Evolutionary conservation across 2,329 filamentous ascomycete genomes (phyloP).

Genomic region (Botryosphaeria agaves): DNA sequence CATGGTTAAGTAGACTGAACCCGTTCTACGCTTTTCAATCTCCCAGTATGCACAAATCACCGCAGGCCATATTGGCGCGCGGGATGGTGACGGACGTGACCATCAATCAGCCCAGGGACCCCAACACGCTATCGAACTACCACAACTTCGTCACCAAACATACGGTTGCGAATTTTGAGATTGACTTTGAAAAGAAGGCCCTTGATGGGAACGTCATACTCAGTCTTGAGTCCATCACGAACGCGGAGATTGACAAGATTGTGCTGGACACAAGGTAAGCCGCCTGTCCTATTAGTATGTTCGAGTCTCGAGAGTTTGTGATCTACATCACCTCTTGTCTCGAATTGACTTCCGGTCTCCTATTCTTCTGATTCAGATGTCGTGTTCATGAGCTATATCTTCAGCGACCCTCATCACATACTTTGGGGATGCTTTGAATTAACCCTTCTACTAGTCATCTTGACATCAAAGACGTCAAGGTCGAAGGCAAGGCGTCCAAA

Average conservation of each 20-base stretch:
- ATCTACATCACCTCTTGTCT: background rate
- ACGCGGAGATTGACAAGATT: constrained; percentile 57
- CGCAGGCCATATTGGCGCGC: background rate
- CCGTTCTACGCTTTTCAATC: background rate
- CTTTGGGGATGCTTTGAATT: too few species aligned
- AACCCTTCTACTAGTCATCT: constrained; percentile 54
- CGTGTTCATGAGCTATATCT: too few species aligned
- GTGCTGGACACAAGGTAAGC: constrained; percentile 63
- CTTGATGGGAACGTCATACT: constrained; percentile 64
- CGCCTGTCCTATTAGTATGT: too few species aligned
- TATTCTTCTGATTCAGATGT: background rate
- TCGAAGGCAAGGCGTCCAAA: constrained; percentile 45
- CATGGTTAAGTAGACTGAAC: background rate
- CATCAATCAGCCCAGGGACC: constrained; percentile 35
- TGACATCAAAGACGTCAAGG: constrained; percentile 51
- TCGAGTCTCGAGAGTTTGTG: too few species aligned
- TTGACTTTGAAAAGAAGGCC: constrained; percentile 67
- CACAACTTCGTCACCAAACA: constrained; percentile 72
- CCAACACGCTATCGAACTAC: constrained; percentile 86
- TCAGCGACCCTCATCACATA: too few species aligned
- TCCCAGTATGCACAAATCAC: background rate
- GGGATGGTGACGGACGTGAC: background rate
- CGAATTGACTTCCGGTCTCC: background rate
- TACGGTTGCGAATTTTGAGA: constrained; percentile 62
- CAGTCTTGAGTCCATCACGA: constrained; percentile 58